These are phyloP conservation scores for Scheffersomyces lignosus DNA, from an alignment of 805 yeast genomes.

Conservation along the genomic window DNA sequence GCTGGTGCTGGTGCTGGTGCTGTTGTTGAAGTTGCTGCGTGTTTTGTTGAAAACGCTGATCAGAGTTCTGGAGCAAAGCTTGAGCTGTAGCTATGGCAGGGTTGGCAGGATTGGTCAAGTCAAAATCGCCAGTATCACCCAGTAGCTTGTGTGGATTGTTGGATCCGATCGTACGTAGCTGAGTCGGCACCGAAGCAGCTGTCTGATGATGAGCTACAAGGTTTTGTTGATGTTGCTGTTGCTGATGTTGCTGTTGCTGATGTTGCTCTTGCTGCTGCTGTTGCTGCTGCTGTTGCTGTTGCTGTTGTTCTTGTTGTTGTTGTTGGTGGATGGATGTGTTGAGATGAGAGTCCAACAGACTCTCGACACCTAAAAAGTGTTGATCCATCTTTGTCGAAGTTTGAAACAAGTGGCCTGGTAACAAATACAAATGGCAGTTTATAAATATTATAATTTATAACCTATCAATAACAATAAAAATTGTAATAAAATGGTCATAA, in stretches of 20 bases:
- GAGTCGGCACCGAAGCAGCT: too few relatives aligned
- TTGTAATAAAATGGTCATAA: too few relatives aligned
- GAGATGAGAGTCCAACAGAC: conserved; percentile 1
- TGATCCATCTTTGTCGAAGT: conserved; percentile 16
- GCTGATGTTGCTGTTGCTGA: conserved; percentile 5
- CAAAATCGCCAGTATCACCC: conserved; percentile 4
- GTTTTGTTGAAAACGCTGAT: conserved; percentile 9
- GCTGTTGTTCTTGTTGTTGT: conserved; percentile 3
- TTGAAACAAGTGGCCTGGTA: too few relatives aligned
- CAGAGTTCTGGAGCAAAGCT: conserved; percentile 10
- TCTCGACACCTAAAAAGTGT: conserved; percentile 13
- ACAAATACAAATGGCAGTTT: too few relatives aligned
- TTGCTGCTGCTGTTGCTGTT: conserved; percentile 8
- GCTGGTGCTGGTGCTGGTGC: conserved; percentile 8
- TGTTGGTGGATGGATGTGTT: conserved; percentile 2
- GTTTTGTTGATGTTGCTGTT: conserved; percentile 1
- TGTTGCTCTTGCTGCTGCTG: conserved; percentile 7
- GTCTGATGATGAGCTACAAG: too few relatives aligned
- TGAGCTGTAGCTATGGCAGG: conserved; percentile 9
- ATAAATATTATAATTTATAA: too few relatives aligned
- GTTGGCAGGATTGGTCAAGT: conserved; percentile 8
- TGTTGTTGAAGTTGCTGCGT: conserved; percentile 8
- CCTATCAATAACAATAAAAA: too few relatives aligned
- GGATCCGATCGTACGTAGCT: too few relatives aligned
- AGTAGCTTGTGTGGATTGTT: background rate